phyloP scores from a whole-genome alignment of 164 flowering plant genomes.

The Liquidambar formosana region DNA sequence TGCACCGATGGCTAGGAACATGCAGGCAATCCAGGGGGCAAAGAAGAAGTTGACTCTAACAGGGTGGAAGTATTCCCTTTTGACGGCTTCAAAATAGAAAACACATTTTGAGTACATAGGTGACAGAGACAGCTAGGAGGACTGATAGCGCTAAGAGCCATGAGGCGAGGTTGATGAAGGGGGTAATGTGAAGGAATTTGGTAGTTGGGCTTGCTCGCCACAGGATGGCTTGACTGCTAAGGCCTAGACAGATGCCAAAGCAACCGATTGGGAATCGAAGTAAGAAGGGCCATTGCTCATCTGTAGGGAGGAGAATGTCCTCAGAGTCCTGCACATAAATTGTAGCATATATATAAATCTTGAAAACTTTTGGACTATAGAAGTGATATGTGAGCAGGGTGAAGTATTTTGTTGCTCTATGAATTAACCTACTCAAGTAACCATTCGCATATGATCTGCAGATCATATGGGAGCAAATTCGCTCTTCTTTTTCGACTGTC shows the following conservation, averaged over 20 bases:
- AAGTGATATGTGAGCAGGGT: background rate
- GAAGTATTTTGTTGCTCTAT: too few species aligned
- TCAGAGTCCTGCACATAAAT: slow-evolving; percentile 62
- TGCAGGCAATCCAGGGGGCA: slow-evolving; percentile 93
- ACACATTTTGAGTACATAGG: slow-evolving; percentile 71
- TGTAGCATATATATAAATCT: background rate
- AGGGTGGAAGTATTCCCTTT: slow-evolving; percentile 88
- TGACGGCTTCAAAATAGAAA: slow-evolving; percentile 93
- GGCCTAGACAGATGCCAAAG: slow-evolving; percentile 90
- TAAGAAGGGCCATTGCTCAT: slow-evolving; percentile 91
- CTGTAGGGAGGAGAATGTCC: slow-evolving; percentile 89
- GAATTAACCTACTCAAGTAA: too few species aligned
- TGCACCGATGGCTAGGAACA: slow-evolving; percentile 80
- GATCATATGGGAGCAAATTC: too few species aligned
- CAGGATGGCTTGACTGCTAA: slow-evolving; percentile 93
- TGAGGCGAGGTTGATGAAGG: slow-evolving; percentile 59
- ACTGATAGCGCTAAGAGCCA: slow-evolving; percentile 74
- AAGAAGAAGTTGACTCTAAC: slow-evolving; percentile 94
- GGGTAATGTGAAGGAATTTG: slow-evolving; percentile 69
- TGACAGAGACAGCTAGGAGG: slow-evolving; percentile 50
- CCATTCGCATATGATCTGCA: too few species aligned
- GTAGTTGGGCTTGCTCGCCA: slow-evolving; percentile 84
- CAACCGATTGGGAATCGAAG: slow-evolving; percentile 91
- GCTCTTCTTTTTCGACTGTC: too few species aligned
- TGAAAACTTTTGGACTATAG: background rate